phyloP scores from a whole-genome alignment of 495 filamentous ascomycete genomes.

The Hyphodiscus hymeniophilus region DNA sequence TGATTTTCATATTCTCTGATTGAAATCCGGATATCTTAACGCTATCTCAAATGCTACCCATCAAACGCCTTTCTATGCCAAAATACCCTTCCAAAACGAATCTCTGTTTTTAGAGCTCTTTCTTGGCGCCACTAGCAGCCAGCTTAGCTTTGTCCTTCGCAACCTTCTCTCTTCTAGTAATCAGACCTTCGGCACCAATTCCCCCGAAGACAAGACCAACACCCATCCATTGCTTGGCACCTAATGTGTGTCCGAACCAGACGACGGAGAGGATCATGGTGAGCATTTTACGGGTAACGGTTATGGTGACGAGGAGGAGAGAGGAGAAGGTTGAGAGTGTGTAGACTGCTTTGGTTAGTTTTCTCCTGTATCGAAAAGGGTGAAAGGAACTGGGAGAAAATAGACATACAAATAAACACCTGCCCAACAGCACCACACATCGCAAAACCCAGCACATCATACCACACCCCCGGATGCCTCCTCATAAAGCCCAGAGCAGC shows the following conservation, averaged over 20 bases:
- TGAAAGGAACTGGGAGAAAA: constrained; percentile 5
- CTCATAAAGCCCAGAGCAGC: constrained; percentile 74
- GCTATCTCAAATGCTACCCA: background rate
- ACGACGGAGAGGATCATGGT: constrained; percentile 96
- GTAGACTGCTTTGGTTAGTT: constrained; percentile 51
- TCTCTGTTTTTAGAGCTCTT: constrained; percentile 13
- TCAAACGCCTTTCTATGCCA: background rate
- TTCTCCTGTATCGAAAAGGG: background rate
- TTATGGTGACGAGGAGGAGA: constrained; percentile 88
- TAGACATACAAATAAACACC: constrained; percentile 78
- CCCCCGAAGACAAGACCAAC: constrained; percentile 91
- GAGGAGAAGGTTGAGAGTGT: constrained; percentile 87
- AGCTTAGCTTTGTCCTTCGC: constrained; percentile 66
- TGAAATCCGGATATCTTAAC: background rate
- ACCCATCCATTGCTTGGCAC: constrained; percentile 81
- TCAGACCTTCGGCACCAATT: constrained; percentile 80
- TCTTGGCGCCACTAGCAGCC: constrained; percentile 12
- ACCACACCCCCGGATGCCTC: constrained; percentile 67
- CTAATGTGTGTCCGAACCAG: constrained; percentile 84
- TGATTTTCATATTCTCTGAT: background rate
- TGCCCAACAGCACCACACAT: constrained; percentile 91
- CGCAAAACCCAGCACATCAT: constrained; percentile 83
- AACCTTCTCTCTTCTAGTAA: constrained; percentile 74
- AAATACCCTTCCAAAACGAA: too few relatives aligned
- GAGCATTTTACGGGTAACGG: constrained; percentile 96